Percentiles rank a stretch among this genome's conserved stretches.
Evolutionary conservation across 163 green algal genomes (phyloP).

Genomic region (Scenedesmus sp.): DNA sequence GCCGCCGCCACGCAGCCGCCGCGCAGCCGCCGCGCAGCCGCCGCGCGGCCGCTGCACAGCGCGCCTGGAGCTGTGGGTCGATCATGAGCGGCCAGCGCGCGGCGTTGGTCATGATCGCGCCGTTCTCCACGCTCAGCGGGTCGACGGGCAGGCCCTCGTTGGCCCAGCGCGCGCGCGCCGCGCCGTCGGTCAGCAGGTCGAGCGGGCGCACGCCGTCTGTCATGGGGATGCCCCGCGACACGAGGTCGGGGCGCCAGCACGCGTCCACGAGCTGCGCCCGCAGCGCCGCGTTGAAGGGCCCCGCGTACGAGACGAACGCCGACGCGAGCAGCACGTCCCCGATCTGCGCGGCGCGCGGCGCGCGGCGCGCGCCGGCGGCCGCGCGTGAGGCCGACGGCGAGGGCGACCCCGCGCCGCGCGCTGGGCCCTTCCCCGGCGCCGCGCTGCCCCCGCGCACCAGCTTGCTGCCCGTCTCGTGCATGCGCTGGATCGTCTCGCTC

Average conservation of each 20-base stretch:
- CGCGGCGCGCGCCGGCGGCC: too few species aligned
- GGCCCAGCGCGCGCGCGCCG: conserved; percentile 83
- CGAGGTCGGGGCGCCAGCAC: conserved; percentile 84
- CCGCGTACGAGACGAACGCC: conserved; percentile 91
- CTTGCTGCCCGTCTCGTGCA: conserved; percentile 70
- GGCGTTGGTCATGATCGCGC: conserved; percentile 85
- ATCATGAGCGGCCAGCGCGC: conserved; percentile 90
- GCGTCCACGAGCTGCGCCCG: conserved; percentile 72
- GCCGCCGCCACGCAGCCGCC: too few species aligned
- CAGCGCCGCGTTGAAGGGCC: conserved; percentile 89
- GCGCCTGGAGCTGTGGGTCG: conserved; percentile 92
- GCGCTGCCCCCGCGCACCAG: too few species aligned
- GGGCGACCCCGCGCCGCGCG: too few species aligned
- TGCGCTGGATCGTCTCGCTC: conserved; percentile 80
- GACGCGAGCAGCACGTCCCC: conserved; percentile 88
- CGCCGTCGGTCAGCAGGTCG: conserved; percentile 79
- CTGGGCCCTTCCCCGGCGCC: too few species aligned
- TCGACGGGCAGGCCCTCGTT: conserved; percentile 91
- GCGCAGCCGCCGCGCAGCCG: too few species aligned
- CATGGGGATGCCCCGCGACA: conserved; percentile 77
- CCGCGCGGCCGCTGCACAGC: too few species aligned
- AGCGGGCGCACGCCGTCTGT: conserved; percentile 74
- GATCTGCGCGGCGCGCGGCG: too few species aligned
- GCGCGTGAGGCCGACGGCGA: too few species aligned
- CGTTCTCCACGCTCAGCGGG: conserved; percentile 89